Conservation (phyloP, 2,329 filamentous ascomycete genomes). For the Cyanodermella asteris region DNA sequence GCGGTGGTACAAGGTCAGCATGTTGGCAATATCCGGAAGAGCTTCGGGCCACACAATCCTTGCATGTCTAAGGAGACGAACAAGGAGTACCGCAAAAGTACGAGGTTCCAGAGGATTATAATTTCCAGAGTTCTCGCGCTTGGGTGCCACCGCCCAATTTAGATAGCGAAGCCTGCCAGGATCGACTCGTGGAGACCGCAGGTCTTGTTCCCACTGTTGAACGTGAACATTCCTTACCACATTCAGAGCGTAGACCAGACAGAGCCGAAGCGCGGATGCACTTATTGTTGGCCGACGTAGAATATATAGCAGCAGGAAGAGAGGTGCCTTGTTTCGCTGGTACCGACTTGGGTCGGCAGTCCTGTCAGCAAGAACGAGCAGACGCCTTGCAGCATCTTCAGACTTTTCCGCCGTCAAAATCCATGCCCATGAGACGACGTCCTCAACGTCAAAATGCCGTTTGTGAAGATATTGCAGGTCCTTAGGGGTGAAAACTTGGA, state of each 20-base stretch:
- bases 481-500: conserved; percentile 13
- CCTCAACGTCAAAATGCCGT: conserved; percentile 15
- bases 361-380: conserved; percentile 12
- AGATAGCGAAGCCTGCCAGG: neutral
- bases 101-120: conserved; percentile 3
- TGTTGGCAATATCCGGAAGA: conserved; percentile 19
- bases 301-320: conserved; percentile 26
- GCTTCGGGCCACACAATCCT: conserved; percentile 26
- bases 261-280: conserved; percentile 18
- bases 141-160: neutral
- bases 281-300: conserved; percentile 22
- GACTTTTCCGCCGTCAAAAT: conserved; percentile 18
- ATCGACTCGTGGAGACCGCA: too few species aligned
- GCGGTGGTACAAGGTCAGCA: conserved; percentile 16
- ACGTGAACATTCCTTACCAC: neutral
- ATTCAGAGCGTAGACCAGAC: conserved; percentile 17
- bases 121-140: neutral
- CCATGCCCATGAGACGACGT: conserved; percentile 26
- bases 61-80: conserved; percentile 28
- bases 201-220: neutral
- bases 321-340: too few species aligned
- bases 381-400: conserved; percentile 16
- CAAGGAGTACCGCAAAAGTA: conserved; percentile 18
- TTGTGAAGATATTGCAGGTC: conserved; percentile 12
- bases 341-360: too few species aligned